These are phyloP conservation scores for Lepidopterella palustris DNA, from an alignment of 495 filamentous ascomycete genomes.

Conservation along the genomic window DNA sequence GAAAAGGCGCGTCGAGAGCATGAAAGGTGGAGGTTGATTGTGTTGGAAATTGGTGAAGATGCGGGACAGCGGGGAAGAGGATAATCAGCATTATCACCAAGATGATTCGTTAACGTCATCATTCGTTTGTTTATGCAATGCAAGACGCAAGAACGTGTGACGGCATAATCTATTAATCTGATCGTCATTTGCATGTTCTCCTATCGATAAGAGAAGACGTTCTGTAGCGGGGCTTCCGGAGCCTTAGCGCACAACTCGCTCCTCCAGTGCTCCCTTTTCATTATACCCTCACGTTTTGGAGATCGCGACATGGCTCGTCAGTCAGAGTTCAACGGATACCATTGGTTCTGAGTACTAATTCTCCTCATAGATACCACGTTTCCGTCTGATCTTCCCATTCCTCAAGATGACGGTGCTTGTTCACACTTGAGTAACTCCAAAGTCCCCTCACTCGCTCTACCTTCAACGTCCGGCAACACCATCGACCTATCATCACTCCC, in stretches of 20 bases:
- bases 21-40: conserved; percentile 1
- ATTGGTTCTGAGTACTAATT: background rate
- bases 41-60: too few species aligned
- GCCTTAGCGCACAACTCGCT: too few species aligned
- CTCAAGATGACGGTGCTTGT: conserved; percentile 29
- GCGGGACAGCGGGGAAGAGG: too few species aligned
- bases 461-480: conserved; percentile 18
- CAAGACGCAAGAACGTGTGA: too few species aligned
- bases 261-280: background rate
- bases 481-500: conserved; percentile 25
- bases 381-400: conserved; percentile 18
- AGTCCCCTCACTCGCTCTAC: conserved; percentile 17
- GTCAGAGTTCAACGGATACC: background rate
- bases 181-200: too few species aligned
- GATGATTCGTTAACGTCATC: too few species aligned
- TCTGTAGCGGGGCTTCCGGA: too few species aligned
- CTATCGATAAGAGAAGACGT: too few species aligned
- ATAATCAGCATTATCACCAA: too few species aligned
- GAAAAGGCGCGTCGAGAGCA: conserved; percentile 10
- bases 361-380: conserved; percentile 7
- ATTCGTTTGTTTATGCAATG: too few species aligned
- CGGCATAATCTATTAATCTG: too few species aligned
- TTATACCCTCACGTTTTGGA: background rate
- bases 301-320: background rate
- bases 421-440: conserved; percentile 15